Percentiles rank a stretch among this genome's conserved stretches.
Conservation (phyloP, 73 alveolate genomes). For the Effrenium voratum region DNA sequence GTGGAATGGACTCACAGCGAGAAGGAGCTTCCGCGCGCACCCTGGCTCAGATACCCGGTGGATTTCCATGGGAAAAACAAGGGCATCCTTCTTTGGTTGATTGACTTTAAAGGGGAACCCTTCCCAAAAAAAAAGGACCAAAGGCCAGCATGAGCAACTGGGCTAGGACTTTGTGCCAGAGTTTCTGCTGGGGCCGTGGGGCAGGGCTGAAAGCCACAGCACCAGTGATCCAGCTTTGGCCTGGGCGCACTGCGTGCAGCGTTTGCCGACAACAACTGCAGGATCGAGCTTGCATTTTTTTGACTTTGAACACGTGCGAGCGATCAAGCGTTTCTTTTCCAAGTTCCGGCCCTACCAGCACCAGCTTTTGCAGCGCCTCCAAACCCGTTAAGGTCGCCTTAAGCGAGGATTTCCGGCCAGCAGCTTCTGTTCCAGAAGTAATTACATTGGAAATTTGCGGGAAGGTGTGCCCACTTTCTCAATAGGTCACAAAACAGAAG, state of each 20-base stretch:
- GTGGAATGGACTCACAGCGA: background rate
- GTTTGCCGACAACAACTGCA: too few relatives aligned
- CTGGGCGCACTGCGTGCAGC: background rate
- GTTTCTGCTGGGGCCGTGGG: constrained; percentile 52
- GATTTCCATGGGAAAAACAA: background rate
- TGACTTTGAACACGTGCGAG: too few relatives aligned
- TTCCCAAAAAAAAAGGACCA: background rate
- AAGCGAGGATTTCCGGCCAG: too few relatives aligned
- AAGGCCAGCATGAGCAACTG: background rate
- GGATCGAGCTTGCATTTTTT: too few relatives aligned
- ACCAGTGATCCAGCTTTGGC: constrained; percentile 73
- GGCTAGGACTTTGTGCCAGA: background rate
- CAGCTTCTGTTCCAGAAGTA: too few relatives aligned
- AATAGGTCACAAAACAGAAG: too few relatives aligned
- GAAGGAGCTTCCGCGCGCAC: background rate
- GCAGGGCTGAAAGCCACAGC: constrained; percentile 69
- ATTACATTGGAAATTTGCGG: too few relatives aligned
- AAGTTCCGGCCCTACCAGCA: too few relatives aligned
- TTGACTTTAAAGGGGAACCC: background rate
- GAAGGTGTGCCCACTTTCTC: too few relatives aligned
- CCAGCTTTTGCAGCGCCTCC: too few relatives aligned
- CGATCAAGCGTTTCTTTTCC: too few relatives aligned
- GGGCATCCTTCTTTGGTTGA: background rate
- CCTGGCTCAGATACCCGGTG: background rate
- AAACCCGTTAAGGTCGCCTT: too few relatives aligned